These are phyloP conservation scores for Epichloe coenophiala DNA, from an alignment of 2,329 filamentous ascomycete species.

Conservation along the genomic window DNA sequence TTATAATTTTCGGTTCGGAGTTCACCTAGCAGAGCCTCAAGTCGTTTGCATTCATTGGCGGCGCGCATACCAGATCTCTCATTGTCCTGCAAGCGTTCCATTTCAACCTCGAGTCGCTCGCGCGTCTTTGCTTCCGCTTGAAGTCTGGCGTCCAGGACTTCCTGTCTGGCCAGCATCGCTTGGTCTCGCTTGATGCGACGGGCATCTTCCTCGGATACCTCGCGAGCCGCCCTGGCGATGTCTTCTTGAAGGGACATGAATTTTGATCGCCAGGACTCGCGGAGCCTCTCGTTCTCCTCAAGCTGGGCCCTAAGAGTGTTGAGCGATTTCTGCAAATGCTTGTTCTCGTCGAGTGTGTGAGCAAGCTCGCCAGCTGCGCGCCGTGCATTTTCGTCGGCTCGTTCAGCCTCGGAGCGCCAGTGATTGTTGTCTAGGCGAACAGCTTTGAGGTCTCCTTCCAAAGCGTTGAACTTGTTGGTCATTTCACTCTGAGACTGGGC, in stretches of 20 bases:
- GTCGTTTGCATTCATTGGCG: slow-evolving; percentile 46
- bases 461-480: slow-evolving; percentile 37
- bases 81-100: slow-evolving; percentile 49
- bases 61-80: slow-evolving; percentile 54
- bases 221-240: slow-evolving; percentile 64
- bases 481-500: slow-evolving; percentile 42
- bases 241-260: slow-evolving; percentile 78
- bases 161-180: slow-evolving; percentile 63
- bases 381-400: slow-evolving; percentile 37
- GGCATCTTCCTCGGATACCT: slow-evolving; percentile 73
- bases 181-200: slow-evolving; percentile 67
- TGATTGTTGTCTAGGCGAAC: slow-evolving; percentile 44
- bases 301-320: slow-evolving; percentile 64
- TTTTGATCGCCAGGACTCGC: slow-evolving; percentile 72
- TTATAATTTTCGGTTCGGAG: slow-evolving; percentile 55
- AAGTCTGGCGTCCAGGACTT: slow-evolving; percentile 64
- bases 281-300: slow-evolving; percentile 72
- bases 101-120: slow-evolving; percentile 52
- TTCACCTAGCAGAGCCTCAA: slow-evolving; percentile 41
- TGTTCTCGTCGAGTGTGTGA: slow-evolving; percentile 45
- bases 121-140: slow-evolving; percentile 60
- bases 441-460: slow-evolving; percentile 42
- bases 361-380: slow-evolving; percentile 35
- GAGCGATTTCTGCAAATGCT: slow-evolving; percentile 60
- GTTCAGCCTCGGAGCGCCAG: slow-evolving; percentile 49